Evolutionary conservation across 305 asterid species (phyloP).

Genomic region (Fraxinus sp.): DNA sequence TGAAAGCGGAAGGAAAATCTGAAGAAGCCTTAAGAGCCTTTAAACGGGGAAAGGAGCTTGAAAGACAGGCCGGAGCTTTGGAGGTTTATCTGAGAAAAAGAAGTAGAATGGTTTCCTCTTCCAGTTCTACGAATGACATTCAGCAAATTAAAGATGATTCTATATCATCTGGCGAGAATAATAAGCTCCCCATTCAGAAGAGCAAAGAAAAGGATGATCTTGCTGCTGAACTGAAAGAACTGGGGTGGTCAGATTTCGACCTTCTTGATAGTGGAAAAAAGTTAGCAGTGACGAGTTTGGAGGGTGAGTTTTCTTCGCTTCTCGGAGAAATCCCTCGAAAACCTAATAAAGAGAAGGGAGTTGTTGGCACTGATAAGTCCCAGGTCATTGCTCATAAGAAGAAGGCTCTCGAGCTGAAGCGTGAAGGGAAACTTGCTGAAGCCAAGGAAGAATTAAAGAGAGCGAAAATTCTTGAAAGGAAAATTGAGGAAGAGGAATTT

Average conservation of each 20-base stretch:
- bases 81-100: constrained; percentile 71
- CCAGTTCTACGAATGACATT: constrained; percentile 42
- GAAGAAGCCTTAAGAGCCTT: constrained; percentile 89
- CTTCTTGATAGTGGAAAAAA: constrained; percentile 57
- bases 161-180: constrained; percentile 35
- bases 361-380: constrained; percentile 51
- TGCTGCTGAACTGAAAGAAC: constrained; percentile 76
- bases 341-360: constrained; percentile 46
- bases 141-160: constrained; percentile 43
- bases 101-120: constrained; percentile 64
- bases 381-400: constrained; percentile 80
- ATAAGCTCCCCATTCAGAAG: constrained; percentile 39
- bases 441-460: constrained; percentile 95
- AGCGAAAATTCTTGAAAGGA: constrained; percentile 84
- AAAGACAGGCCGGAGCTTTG: constrained; percentile 88
- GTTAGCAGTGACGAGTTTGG: constrained; percentile 57
- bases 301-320: constrained; percentile 85
- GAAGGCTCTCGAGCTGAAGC: constrained; percentile 87
- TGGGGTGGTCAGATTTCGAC: constrained; percentile 97
- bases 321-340: constrained; percentile 63
- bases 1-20: constrained; percentile 89
- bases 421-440: constrained; percentile 78
- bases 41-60: constrained; percentile 93
- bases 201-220: constrained; percentile 68
- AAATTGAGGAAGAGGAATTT: constrained; percentile 93